These are phyloP conservation scores for Suillus luteus DNA, from an alignment of 768 basidiomycete species.

Conservation along the genomic window DNA sequence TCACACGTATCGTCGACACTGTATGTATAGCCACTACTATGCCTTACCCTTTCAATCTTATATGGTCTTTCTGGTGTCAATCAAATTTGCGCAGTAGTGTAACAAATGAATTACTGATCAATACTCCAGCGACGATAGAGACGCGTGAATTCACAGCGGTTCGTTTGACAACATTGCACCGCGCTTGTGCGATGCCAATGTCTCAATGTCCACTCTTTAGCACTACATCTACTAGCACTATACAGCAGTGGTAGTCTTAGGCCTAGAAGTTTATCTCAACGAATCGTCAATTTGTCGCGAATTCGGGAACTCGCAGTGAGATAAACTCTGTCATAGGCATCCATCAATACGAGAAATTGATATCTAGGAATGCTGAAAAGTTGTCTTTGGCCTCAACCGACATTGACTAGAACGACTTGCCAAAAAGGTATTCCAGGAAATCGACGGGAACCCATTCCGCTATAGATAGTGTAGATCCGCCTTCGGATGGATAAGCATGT, in stretches of 20 bases:
- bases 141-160: constrained; percentile 1
- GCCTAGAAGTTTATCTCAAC: not conserved
- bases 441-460: not conserved
- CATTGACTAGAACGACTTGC: constrained; percentile 5
- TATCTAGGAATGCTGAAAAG: constrained; percentile 14
- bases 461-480: not conserved
- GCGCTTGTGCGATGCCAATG: constrained; percentile 21
- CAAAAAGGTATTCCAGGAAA: constrained; percentile 21
- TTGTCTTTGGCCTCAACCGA: constrained; percentile 6
- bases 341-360: constrained; percentile 18
- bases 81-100: not conserved
- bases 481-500: not conserved
- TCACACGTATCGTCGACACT: not conserved
- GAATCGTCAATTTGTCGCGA: not conserved
- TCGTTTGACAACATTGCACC: constrained; percentile 19
- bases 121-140: not conserved
- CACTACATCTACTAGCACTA: constrained; percentile 11
- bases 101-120: not conserved
- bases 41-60: not conserved
- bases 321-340: constrained; percentile 17
- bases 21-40: not conserved
- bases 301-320: not conserved
- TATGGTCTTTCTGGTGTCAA: not conserved
- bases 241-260: not conserved
- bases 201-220: constrained; percentile 9